Percentiles rank a stretch among this genome's conserved stretches.
These are phyloP conservation scores for Aspergillus persii DNA, from an alignment of 2,329 filamentous ascomycete genomes.

Conservation along the genomic window DNA sequence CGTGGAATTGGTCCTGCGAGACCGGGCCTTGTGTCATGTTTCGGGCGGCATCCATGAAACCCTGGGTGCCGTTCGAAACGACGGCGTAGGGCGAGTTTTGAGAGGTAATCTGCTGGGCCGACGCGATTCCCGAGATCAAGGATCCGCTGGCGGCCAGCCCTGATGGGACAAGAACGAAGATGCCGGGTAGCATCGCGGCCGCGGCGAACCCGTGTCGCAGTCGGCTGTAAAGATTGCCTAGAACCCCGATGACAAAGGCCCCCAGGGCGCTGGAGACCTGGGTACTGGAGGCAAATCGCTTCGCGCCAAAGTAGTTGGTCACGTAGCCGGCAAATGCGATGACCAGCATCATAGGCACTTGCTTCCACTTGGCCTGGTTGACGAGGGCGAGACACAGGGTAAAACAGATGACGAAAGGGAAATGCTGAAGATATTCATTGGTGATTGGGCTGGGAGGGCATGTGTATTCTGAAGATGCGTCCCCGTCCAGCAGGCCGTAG, in stretches of 20 bases:
- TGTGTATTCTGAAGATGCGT: constrained; percentile 51
- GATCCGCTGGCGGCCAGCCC: constrained; percentile 60
- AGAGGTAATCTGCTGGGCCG: constrained; percentile 54
- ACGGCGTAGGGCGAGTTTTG: constrained; percentile 37
- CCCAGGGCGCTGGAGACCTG: constrained; percentile 78
- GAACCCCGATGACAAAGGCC: constrained; percentile 73
- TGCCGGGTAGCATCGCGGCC: constrained; percentile 82
- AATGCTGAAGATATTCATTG: constrained; percentile 53
- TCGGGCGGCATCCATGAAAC: constrained; percentile 29
- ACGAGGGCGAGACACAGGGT: constrained; percentile 74
- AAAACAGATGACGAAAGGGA: constrained; percentile 74
- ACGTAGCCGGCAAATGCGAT: constrained; percentile 74
- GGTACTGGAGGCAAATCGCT: constrained; percentile 66
- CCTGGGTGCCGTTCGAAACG: constrained; percentile 42
- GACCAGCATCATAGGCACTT: constrained; percentile 72
- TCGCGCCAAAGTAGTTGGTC: constrained; percentile 72
- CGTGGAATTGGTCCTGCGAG: constrained; percentile 17
- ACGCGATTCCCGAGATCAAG: constrained; percentile 57
- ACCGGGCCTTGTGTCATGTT: constrained; percentile 20
- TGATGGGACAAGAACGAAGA: constrained; percentile 69
- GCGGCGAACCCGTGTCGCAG: constrained; percentile 75
- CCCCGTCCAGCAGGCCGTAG: constrained; percentile 59
- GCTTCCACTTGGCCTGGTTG: constrained; percentile 79
- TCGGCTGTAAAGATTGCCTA: constrained; percentile 78
- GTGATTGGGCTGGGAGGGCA: constrained; percentile 53